These are phyloP conservation scores for Hypoxylon sp. DNA, from an alignment of 2,329 filamentous ascomycete genomes.

Conservation along the genomic window DNA sequence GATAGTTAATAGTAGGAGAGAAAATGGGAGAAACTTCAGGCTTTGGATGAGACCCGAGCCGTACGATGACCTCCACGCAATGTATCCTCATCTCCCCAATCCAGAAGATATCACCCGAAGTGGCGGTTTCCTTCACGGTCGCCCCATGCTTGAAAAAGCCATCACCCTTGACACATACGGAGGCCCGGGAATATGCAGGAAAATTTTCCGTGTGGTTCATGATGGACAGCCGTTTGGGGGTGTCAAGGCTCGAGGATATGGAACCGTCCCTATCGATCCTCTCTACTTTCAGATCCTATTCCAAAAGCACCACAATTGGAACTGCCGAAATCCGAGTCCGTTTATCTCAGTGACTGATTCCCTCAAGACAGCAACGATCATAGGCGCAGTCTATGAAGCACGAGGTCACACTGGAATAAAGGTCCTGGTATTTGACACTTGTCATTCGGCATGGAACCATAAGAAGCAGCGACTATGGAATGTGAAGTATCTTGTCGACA, in stretches of 20 bases:
- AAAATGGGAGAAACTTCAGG: background rate
- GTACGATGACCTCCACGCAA: background rate
- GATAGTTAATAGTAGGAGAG: background rate
- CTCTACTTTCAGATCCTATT: background rate
- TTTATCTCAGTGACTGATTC: background rate
- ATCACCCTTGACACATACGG: background rate
- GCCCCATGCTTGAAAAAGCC: conserved; percentile 1
- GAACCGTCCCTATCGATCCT: background rate
- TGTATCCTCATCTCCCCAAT: background rate
- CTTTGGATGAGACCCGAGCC: background rate
- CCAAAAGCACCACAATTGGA: conserved; percentile 6
- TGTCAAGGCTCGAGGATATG: background rate
- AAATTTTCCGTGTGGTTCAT: background rate
- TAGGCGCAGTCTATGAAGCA: background rate
- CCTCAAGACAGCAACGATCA: background rate
- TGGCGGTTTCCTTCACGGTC: conserved; percentile 1
- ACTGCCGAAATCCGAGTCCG: background rate
- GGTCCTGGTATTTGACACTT: background rate
- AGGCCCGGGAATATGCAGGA: background rate
- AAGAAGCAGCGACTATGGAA: background rate
- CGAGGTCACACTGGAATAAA: conserved; percentile 1
- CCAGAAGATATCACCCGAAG: background rate
- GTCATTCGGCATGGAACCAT: background rate
- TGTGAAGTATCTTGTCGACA: background rate
- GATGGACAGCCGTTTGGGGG: conserved; percentile 1